phyloP scores from a whole-genome alignment of 768 basidiomycete genomes.

The Termitomyces sp. region DNA sequence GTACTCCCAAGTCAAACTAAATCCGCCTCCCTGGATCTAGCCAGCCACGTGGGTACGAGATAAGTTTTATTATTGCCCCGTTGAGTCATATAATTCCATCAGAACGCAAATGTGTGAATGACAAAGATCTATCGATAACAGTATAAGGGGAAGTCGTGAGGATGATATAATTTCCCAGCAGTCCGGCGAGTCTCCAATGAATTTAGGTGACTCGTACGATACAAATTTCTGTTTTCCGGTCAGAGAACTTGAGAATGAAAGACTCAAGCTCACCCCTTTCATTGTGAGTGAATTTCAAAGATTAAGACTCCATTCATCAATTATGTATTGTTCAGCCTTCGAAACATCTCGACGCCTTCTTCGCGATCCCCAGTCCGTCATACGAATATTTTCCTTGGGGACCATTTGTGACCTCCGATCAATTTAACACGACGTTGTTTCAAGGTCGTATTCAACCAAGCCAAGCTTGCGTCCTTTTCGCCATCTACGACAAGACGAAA shows the following conservation, averaged over 20 bases:
- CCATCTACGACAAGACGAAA: conserved; percentile 50
- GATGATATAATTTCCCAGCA: too few species aligned
- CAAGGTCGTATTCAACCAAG: conserved; percentile 34
- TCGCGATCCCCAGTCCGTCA: conserved; percentile 34
- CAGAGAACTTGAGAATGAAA: conserved; percentile 41
- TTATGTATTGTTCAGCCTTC: conserved; percentile 33
- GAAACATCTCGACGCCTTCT: conserved; percentile 41
- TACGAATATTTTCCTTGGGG: conserved; percentile 51
- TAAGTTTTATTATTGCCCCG: too few species aligned
- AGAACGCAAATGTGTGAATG: too few species aligned
- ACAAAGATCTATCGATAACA: too few species aligned
- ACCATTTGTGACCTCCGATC: conserved; percentile 38
- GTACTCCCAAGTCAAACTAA: too few species aligned
- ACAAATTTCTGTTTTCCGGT: conserved; percentile 53
- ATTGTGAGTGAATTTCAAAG: conserved; percentile 30
- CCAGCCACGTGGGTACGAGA: too few species aligned
- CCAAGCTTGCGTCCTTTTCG: conserved; percentile 42
- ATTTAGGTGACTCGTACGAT: conserved; percentile 25
- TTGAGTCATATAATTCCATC: too few species aligned
- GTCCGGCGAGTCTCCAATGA: too few species aligned
- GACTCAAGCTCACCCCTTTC: conserved; percentile 51
- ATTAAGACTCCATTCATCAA: background rate
- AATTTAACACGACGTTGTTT: conserved; percentile 35
- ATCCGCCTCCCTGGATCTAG: too few species aligned
- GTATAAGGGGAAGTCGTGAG: too few species aligned